Base-by-base conservation (phyloP, 2,329 filamentous ascomycete species). In the Stemphylium vesicarium region DNA sequence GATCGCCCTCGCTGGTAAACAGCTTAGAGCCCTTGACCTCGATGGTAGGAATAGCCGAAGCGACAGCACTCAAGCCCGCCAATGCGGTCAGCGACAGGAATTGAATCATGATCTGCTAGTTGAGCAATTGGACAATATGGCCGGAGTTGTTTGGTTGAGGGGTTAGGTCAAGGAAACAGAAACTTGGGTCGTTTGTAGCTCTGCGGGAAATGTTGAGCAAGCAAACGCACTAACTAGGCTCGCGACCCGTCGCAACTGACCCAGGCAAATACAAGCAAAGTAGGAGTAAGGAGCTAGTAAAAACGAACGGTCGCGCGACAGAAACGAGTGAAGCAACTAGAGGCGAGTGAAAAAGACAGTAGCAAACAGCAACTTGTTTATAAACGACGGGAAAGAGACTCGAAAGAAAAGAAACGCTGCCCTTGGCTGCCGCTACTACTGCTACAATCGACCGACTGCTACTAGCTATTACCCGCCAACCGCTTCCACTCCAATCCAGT, bases 11-110 rank as follows among this genome's bases (percentile, higher is more conserved):
- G 68, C 85, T 85, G 64, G 86, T 87, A 80, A 96, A 96, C 80
- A 96, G 92, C 78, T 96, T 96, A 79, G 88, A 87, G 45, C 91
- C 91, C 49, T 88, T 84, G 37, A 78, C 77, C n/a, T 79, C 79
- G 59, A 88, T 84, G 50, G 82, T 83, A 32, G 83, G 78, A 42
- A 86, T 77, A 26, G 83, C 80, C 16, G 40, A 51, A 63, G 73
- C 67, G 50, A 77, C 80, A 52, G 68, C 65, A 43, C 70, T 65
- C 43, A 71, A 46, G 55, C 63, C 63, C 4, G 67, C 71, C 15
- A 72, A 44, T 11, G 69, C 56, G 16, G 46, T 31, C 16, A 63
- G 50, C 49, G 56, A 50, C 3, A 52, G 48, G 12, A 50, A 44
- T 29, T 39, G 49, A 18, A 59, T 47, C 57, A 63, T 62, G 15